Base-by-base conservation (phyloP, 2,329 filamentous ascomycete species). In the Colletotrichum navitas region DNA sequence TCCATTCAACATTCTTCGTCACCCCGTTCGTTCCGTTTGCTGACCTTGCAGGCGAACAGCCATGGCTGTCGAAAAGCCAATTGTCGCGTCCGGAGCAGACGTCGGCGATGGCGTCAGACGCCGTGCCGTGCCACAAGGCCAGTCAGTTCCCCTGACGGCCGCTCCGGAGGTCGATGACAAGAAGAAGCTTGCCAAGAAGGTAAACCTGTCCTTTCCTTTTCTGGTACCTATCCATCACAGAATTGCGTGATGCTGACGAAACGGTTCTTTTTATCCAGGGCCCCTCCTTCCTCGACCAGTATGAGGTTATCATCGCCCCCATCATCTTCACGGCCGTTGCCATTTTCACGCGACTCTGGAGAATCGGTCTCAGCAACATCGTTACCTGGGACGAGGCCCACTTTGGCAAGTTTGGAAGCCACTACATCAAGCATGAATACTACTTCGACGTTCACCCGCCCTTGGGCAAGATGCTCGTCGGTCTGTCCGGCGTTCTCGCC, bases 391-490 rank as follows among this genome's bases (percentile, higher is more conserved):
- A 91, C 80, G 88, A 90, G 81, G 89, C 89, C 77, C 89, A 91
- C 82, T 97, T 97, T 82, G 94, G 94, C 80, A 99, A 99, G 86
- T 99, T 99, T 83, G 96, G 96, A 75, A 98, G 95, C 77, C 95
- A 99, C 84, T 99, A 99, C 83, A 91, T 99, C 80, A 98, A 99
- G 83, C 94, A 95, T 82, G 96, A 99, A 83, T 98, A 98, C 87
- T 99, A 99, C 88, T 99, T 99, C 74, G 76, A 77, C 63, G 93
- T 97, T 70, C 94, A 97, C 83, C 96, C 96, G 75, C 96, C 96
- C 66, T 90, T 99, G 73, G 96, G 96, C 80, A 99, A 99, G 87
- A 98, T 99, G 90, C 91, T 99, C 68, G 95, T 99, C 77, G 96
- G 96, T 74, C 88, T 99, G 63, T 98, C 96, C 8, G 96, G 96